These are phyloP conservation scores for Pisolithus sp. DNA, from an alignment of 768 basidiomycete genomes.

Conservation along the genomic window DNA sequence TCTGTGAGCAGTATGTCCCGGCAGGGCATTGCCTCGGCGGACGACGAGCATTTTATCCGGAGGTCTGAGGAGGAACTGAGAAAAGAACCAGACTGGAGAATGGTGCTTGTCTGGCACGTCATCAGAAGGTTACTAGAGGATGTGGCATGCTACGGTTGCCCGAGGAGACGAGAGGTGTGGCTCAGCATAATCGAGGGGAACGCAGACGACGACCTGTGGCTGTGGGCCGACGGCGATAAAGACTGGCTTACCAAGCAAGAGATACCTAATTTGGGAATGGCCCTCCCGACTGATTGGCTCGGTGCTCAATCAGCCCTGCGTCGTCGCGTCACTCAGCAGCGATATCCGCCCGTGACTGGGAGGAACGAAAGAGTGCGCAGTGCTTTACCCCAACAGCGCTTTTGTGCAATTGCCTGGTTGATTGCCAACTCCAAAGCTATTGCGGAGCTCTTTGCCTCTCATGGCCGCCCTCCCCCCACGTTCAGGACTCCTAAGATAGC, in stretches of 20 bases:
- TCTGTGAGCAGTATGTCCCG: too few species aligned
- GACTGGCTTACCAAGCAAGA: background rate
- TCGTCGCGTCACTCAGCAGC: background rate
- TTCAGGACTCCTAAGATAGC: background rate
- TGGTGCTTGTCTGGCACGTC: too few species aligned
- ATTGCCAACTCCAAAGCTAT: background rate
- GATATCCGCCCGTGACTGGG: background rate
- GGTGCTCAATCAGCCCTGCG: background rate
- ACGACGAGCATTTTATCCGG: too few species aligned
- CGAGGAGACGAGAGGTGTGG: background rate
- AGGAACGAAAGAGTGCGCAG: background rate
- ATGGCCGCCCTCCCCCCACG: background rate
- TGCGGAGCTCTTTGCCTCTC: background rate
- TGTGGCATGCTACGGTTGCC: background rate
- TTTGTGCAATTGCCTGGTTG: background rate
- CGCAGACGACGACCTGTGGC: background rate
- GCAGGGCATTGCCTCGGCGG: too few species aligned
- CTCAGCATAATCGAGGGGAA: background rate
- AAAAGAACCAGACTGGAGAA: too few species aligned
- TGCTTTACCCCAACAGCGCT: background rate
- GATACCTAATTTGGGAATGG: slow-evolving; percentile 7
- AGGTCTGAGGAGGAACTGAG: too few species aligned
- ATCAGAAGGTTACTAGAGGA: too few species aligned
- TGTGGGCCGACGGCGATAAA: background rate
- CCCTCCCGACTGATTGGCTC: background rate